A percentile compares a stretch with the other conserved stretches of the same genome.
Evolutionary conservation across 1,284 basidiomycete species (phyloP).

Genomic region (Mycena sp.): DNA sequence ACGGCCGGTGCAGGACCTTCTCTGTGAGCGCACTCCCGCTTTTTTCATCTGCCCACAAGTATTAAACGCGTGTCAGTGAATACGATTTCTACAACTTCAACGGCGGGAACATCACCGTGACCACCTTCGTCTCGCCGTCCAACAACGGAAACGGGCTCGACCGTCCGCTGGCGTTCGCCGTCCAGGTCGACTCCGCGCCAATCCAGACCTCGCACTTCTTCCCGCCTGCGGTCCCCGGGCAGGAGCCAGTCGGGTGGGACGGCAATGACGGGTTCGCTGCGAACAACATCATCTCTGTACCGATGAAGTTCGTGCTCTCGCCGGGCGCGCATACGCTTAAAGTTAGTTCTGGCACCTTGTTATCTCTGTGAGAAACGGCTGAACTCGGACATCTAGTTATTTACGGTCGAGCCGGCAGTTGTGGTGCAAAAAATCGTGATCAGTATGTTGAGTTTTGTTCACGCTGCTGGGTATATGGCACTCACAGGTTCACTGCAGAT

Average conservation of each 20-base stretch:
- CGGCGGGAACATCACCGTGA: slow-evolving; percentile 57
- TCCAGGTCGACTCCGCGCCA: slow-evolving; percentile 61
- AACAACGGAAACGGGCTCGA: slow-evolving; percentile 65
- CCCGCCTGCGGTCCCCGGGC: slow-evolving; percentile 58
- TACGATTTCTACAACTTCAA: slow-evolving; percentile 69
- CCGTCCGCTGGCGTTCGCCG: slow-evolving; percentile 63
- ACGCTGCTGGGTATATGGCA: not conserved
- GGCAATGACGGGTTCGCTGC: slow-evolving; percentile 63
- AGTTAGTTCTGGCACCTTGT: slow-evolving; percentile 40
- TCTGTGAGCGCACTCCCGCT: slow-evolving; percentile 50
- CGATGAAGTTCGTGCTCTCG: slow-evolving; percentile 48
- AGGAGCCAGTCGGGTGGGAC: slow-evolving; percentile 61
- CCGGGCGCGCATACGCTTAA: slow-evolving; percentile 69
- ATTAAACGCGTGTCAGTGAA: no score
- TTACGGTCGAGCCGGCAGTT: slow-evolving; percentile 68
- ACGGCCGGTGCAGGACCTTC: slow-evolving; percentile 68
- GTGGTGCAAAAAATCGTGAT: slow-evolving; percentile 72
- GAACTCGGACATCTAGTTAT: slow-evolving; percentile 48
- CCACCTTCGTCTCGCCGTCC: slow-evolving; percentile 65
- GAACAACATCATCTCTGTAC: slow-evolving; percentile 54
- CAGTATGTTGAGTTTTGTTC: slow-evolving; percentile 45
- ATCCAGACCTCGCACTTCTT: slow-evolving; percentile 61
- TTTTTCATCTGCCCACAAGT: no score
- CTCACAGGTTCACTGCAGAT: slow-evolving; percentile 45
- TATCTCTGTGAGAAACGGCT: not conserved